Conservation (phyloP, 164 flowering plant genomes). For the Chloranthus sessilifolius region DNA sequence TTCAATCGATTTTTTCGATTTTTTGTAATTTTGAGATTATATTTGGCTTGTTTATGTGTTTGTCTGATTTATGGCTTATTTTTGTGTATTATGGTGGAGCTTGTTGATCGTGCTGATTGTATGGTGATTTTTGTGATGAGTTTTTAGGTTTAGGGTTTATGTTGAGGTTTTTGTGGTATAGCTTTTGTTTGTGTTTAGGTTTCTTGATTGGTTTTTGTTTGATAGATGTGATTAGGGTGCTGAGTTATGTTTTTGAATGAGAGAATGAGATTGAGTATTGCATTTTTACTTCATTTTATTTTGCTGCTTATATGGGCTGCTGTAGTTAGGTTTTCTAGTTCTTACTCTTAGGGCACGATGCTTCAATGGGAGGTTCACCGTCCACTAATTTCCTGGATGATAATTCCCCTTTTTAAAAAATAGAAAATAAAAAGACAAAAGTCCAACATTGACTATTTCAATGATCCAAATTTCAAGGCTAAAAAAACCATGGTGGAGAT, state of each 20-base stretch:
- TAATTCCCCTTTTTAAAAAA: no score
- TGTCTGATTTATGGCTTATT: neutral
- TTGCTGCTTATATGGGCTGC: no score
- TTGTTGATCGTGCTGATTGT: neutral
- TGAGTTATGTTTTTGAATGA: constrained; percentile 2
- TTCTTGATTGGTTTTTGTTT: neutral
- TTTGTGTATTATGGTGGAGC: neutral
- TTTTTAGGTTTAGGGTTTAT: neutral
- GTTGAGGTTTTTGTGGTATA: neutral
- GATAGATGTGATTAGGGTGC: constrained; percentile 1
- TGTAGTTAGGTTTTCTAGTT: no score
- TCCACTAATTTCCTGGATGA: no score
- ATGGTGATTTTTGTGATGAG: neutral
- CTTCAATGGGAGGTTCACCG: no score
- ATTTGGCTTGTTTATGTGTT: neutral
- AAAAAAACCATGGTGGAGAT: no score
- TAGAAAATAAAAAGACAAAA: no score
- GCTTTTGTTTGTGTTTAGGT: neutral
- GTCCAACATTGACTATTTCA: no score
- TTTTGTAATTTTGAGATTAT: neutral
- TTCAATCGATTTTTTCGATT: neutral
- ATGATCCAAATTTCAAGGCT: no score
- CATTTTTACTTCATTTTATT: no score
- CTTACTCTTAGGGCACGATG: no score
- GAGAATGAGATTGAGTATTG: no score